Evolutionary conservation across 768 basidiomycete genomes (phyloP).

Genomic region (Russula sp.): DNA sequence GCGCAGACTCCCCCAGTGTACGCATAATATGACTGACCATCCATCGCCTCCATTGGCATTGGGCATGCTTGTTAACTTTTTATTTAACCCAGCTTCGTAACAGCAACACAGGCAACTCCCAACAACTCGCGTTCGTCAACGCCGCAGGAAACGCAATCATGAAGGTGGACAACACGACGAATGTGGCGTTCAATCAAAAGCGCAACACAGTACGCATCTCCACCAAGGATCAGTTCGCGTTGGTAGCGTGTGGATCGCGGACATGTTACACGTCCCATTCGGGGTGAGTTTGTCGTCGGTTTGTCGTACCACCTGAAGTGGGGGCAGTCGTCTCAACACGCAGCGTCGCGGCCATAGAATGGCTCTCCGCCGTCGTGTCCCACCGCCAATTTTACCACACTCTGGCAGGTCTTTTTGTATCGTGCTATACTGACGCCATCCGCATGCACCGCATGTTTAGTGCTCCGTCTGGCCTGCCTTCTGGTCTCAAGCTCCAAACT

Average conservation of each 20-base stretch:
- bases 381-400: not conserved
- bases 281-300: conserved; percentile 43
- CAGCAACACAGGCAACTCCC: conserved; percentile 43
- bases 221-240: conserved; percentile 53
- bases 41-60: not conserved
- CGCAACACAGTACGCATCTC: conserved; percentile 68
- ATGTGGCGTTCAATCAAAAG: conserved; percentile 50
- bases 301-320: too few relatives aligned
- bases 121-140: conserved; percentile 61
- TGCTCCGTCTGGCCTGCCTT: conserved; percentile 73
- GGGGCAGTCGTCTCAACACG: not conserved
- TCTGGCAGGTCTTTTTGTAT: not conserved
- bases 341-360: not conserved
- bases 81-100: conserved; percentile 45
- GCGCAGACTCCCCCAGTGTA: not conserved
- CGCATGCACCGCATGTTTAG: conserved; percentile 35
- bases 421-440: not conserved
- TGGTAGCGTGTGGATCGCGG: conserved; percentile 62
- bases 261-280: conserved; percentile 63
- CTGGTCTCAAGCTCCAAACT: conserved; percentile 53
- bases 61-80: not conserved
- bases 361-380: not conserved
- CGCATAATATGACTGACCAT: not conserved
- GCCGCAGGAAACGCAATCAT: conserved; percentile 71
- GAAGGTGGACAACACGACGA: conserved; percentile 68